These are phyloP conservation scores for Boletus rex-veris DNA, from an alignment of 768 basidiomycete genomes.

Conservation along the genomic window DNA sequence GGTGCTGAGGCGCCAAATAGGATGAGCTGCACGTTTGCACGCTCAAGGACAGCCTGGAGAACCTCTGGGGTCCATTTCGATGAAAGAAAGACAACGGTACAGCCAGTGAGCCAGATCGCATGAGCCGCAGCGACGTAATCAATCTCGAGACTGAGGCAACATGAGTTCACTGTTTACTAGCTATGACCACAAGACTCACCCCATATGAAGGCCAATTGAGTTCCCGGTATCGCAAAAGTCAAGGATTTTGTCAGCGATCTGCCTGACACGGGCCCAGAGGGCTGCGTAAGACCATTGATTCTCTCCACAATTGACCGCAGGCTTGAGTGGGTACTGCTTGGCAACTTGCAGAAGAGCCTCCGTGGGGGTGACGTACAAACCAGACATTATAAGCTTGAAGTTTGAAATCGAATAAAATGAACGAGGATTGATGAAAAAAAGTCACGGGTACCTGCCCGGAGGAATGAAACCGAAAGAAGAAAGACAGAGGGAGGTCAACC, in stretches of 20 bases:
- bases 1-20: constrained; percentile 21
- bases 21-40: constrained; percentile 22
- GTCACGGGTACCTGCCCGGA: constrained; percentile 19
- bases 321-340: constrained; percentile 22
- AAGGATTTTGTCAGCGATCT: constrained; percentile 21
- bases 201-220: constrained; percentile 28
- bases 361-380: constrained; percentile 23
- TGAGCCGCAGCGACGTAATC: constrained; percentile 30
- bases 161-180: not conserved
- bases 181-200: constrained; percentile 7
- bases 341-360: constrained; percentile 31
- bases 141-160: constrained; percentile 24
- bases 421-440: not conserved
- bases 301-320: constrained; percentile 19
- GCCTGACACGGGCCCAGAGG: constrained; percentile 30
- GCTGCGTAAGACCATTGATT: constrained; percentile 30
- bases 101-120: constrained; percentile 28
- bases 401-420: constrained; percentile 1
- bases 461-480: constrained; percentile 7
- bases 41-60: constrained; percentile 20
- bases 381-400: constrained; percentile 9
- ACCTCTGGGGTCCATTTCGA: constrained; percentile 30
- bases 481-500: constrained; percentile 20
- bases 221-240: constrained; percentile 12
- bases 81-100: constrained; percentile 29